A percentile compares a stretch with the other conserved stretches of the same genome.
Conservation (phyloP, 1,284 basidiomycete genomes). For the Cerrena zonata region DNA sequence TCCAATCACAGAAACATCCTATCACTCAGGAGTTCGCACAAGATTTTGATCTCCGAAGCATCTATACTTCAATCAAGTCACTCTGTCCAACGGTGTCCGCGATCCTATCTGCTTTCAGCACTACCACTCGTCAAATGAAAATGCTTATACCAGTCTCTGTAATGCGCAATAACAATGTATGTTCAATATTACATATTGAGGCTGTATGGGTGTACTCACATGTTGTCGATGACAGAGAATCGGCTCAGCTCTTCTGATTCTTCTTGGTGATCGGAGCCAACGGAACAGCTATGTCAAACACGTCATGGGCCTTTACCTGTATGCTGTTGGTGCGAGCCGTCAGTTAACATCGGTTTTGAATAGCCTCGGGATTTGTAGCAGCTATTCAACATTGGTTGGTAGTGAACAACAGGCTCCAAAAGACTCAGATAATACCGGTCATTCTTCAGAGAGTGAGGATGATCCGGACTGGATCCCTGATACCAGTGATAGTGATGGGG, state of each 20-base stretch:
- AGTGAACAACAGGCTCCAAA: not conserved
- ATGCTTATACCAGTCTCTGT: too few species aligned
- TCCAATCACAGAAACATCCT: not conserved
- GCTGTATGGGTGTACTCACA: too few species aligned
- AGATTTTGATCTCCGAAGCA: not conserved
- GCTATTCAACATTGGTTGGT: constrained; percentile 22
- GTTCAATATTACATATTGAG: too few species aligned
- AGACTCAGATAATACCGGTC: not conserved
- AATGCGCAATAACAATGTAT: too few species aligned
- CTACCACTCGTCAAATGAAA: not conserved
- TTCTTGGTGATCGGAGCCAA: constrained; percentile 27
- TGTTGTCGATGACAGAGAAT: constrained; percentile 2
- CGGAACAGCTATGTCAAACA: constrained; percentile 24
- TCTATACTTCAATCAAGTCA: not conserved
- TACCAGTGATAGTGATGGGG: not conserved
- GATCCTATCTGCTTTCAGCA: not conserved
- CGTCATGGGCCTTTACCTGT: constrained; percentile 27
- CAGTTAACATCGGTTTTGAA: constrained; percentile 25
- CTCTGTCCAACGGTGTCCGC: not conserved
- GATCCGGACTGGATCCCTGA: not conserved
- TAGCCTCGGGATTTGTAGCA: constrained; percentile 22
- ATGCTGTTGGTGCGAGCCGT: constrained; percentile 24
- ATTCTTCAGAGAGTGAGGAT: not conserved
- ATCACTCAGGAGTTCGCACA: not conserved
- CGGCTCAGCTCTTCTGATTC: not conserved